These are phyloP conservation scores for Nicotiana undulata DNA, from an alignment of 257 asterid species.

Conservation along the genomic window DNA sequence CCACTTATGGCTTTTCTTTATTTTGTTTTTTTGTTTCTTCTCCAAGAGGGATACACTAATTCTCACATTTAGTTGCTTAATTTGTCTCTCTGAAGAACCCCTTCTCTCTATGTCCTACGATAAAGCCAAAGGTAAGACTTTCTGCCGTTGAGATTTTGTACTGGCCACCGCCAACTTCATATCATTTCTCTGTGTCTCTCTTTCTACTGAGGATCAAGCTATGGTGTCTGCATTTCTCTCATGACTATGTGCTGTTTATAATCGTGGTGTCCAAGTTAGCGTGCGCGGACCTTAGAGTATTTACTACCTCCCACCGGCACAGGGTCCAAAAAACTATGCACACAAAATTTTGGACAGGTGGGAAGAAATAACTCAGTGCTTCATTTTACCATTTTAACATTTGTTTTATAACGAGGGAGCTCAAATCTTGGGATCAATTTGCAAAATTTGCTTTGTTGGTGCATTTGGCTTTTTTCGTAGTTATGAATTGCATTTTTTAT, in stretches of 20 bases:
- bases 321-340: too few relatives aligned
- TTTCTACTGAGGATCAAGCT: background rate
- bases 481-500: background rate
- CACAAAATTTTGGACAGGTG: too few relatives aligned
- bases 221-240: background rate
- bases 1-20: conserved; percentile 1
- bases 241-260: background rate
- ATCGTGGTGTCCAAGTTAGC: too few relatives aligned
- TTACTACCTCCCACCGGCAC: too few relatives aligned
- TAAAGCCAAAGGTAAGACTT: too few relatives aligned
- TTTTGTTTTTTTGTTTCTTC: background rate
- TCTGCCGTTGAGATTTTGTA: too few relatives aligned
- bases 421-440: background rate
- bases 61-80: background rate
- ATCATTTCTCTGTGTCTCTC: background rate
- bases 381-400: background rate
- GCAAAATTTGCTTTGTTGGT: background rate
- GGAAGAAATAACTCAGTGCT: too few relatives aligned
- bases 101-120: background rate
- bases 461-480: background rate
- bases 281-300: too few relatives aligned
- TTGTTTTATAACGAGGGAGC: background rate
- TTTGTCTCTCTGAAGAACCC: background rate
- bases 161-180: background rate
- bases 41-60: background rate